Evolutionary conservation across 306 rosid species (phyloP).

Genomic region (Cucumis sativus): DNA sequence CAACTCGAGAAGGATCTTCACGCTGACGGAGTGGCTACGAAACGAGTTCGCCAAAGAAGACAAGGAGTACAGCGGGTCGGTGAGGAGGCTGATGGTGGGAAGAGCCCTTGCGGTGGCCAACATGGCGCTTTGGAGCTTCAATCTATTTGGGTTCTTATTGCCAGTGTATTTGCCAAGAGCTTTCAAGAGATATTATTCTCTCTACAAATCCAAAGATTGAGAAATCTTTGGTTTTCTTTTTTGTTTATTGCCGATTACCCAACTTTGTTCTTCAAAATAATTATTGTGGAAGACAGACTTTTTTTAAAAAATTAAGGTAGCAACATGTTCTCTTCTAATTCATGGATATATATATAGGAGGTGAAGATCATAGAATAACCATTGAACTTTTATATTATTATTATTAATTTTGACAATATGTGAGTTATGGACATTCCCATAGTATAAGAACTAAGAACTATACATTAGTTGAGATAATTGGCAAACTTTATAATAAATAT

Average conservation of each 20-base stretch:
- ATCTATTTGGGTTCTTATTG: slow-evolving; percentile 76
- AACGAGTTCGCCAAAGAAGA: slow-evolving; percentile 45
- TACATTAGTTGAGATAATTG: too few species aligned
- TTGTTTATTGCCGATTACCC: not conserved
- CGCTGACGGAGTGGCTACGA: slow-evolving; percentile 60
- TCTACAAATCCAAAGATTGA: slow-evolving; percentile 23
- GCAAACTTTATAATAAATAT: too few species aligned
- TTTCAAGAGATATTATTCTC: slow-evolving; percentile 51
- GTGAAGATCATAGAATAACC: too few species aligned
- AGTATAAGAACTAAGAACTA: too few species aligned
- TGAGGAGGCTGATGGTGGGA: slow-evolving; percentile 35
- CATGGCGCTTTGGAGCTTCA: slow-evolving; percentile 82
- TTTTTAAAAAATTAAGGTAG: not conserved
- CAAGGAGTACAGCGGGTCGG: slow-evolving; percentile 34
- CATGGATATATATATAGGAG: too few species aligned
- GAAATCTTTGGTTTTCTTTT: not conserved
- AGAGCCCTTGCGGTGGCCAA: slow-evolving; percentile 71
- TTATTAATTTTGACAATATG: too few species aligned
- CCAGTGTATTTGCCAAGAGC: slow-evolving; percentile 89
- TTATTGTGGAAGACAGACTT: not conserved
- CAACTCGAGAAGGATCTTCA: slow-evolving; percentile 62
- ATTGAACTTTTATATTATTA: too few species aligned
- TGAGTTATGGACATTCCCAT: too few species aligned
- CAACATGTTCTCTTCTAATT: not conserved
- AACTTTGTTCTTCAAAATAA: not conserved